These are phyloP conservation scores for Boletellus ananiceps DNA, from an alignment of 768 basidiomycete species.

Conservation along the genomic window DNA sequence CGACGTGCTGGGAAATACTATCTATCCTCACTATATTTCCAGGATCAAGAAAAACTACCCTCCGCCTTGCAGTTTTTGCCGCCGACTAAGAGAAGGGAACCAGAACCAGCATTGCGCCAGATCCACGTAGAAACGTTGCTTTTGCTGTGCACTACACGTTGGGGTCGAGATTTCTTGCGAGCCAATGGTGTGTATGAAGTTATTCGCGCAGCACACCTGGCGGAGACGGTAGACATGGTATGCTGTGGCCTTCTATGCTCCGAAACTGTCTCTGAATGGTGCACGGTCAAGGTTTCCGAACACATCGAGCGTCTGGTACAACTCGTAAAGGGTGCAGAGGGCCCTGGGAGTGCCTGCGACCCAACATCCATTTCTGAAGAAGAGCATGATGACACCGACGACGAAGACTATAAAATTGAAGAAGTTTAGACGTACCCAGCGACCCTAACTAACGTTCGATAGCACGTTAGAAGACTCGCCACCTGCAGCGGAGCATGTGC, in stretches of 20 bases:
- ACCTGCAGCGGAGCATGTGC: conserved; percentile 1
- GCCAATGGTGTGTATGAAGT: conserved; percentile 84
- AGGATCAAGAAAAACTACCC: conserved; percentile 89
- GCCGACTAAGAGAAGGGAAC: conserved; percentile 76
- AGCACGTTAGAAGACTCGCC: background rate
- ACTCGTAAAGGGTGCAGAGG: conserved; percentile 78
- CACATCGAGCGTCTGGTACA: conserved; percentile 86
- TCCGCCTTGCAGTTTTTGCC: conserved; percentile 84
- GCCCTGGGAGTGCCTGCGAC: conserved; percentile 41
- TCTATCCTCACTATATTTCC: conserved; percentile 1
- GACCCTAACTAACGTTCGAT: background rate
- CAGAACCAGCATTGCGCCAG: conserved; percentile 68
- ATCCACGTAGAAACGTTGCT: conserved; percentile 88
- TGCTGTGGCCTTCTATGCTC: conserved; percentile 14
- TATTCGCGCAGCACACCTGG: conserved; percentile 69
- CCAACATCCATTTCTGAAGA: conserved; percentile 15
- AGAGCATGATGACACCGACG: conserved; percentile 38
- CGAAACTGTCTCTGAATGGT: background rate
- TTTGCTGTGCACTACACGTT: conserved; percentile 81
- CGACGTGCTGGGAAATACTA: background rate
- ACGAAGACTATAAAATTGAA: conserved; percentile 70
- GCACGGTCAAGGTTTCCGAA: conserved; percentile 61
- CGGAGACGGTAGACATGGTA: conserved; percentile 77
- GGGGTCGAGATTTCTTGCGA: conserved; percentile 81
- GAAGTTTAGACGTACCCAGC: conserved; percentile 52